Conservation (phyloP, 164 flowering plant genomes). For the Magnolia changhungtana region DNA sequence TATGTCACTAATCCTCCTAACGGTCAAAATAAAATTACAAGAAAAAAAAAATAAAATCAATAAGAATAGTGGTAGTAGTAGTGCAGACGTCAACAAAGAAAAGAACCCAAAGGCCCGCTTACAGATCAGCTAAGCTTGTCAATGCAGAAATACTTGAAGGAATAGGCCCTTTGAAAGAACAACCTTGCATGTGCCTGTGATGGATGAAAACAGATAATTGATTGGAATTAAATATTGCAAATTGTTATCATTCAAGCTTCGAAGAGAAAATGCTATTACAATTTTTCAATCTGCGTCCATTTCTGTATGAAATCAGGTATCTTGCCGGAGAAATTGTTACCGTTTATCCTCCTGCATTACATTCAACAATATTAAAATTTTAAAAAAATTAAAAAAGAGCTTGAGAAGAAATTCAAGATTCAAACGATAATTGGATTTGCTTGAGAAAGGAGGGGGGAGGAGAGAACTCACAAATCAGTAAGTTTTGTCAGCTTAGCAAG, state of each 20-base stretch:
- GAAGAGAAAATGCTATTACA: slow-evolving; percentile 38
- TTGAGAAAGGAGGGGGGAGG: background rate
- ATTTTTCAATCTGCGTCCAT: slow-evolving; percentile 46
- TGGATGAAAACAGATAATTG: background rate
- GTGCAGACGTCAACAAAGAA: background rate
- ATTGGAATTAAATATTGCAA: background rate
- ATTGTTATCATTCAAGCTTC: background rate
- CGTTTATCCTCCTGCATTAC: slow-evolving; percentile 66
- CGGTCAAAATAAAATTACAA: slow-evolving; percentile 1
- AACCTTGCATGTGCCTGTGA: slow-evolving; percentile 64
- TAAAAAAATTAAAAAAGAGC: background rate
- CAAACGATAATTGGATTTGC: background rate
- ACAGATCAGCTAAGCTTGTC: slow-evolving; percentile 63
- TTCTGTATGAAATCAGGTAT: slow-evolving; percentile 73
- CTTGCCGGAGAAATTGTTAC: slow-evolving; percentile 57
- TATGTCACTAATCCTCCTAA: slow-evolving; percentile 74
- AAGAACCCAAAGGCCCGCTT: slow-evolving; percentile 3
- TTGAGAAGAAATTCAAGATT: background rate
- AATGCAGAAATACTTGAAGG: slow-evolving; percentile 61
- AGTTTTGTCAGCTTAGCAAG: slow-evolving; percentile 50
- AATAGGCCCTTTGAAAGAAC: slow-evolving; percentile 69
- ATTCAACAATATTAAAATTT: background rate
- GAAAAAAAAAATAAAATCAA: background rate
- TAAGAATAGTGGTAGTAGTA: background rate
- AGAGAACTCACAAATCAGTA: slow-evolving; percentile 58